Base-by-base conservation (phyloP, 1,284 basidiomycete genomes). In the Ganoderma sp. region DNA sequence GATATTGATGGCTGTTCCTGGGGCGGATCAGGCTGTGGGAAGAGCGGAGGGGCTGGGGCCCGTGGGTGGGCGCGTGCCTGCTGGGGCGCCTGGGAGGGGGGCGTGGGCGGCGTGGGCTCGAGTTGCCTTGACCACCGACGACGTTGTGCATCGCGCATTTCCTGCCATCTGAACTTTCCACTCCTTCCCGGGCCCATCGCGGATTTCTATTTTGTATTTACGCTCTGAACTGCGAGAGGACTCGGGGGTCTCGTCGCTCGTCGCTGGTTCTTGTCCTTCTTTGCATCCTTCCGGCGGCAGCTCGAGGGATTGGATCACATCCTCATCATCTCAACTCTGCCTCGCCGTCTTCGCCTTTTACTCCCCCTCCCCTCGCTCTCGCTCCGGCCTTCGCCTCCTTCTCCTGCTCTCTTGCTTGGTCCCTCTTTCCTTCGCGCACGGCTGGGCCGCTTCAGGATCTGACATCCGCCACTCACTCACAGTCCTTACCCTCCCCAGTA, bases 71-170 rank as follows among this genome's bases (percentile, higher is more conserved):
- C 17, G 60, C 48, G 48, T 52, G 65, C n/a, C 48, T 22, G 43
- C 28, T 61, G 64, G 15, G 58, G 19, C 34, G 57, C 64, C 22
- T 8, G 45, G 43, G 50, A 32, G 62, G 32, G 58, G 45, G 63
- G 14, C 41, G 32, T 56, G 52, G 52, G 32, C 6, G n/a, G 65
- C 45, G 58, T 63, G 66, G 58, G 66, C 41, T n/a, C 14, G 66
- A 68, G 88, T 90, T 89, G 86, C 85, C 89, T 89, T 90, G 89
- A 88, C 88, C 87, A 89, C 88, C 79, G 80, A 80, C 78, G 70
- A 70, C 72, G 67, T 70, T 67, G 63, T 70, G 66, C 74, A 75
- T 72, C 71, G 62, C 68, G 65, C 70, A 60, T 75, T 75, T 70
- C 66, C 70, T 73, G 73, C 75, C 70, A 74, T 75, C 76, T 73